phyloP scores from a whole-genome alignment of 176 grass and related monocot genomes.

The Juncus effusus region DNA sequence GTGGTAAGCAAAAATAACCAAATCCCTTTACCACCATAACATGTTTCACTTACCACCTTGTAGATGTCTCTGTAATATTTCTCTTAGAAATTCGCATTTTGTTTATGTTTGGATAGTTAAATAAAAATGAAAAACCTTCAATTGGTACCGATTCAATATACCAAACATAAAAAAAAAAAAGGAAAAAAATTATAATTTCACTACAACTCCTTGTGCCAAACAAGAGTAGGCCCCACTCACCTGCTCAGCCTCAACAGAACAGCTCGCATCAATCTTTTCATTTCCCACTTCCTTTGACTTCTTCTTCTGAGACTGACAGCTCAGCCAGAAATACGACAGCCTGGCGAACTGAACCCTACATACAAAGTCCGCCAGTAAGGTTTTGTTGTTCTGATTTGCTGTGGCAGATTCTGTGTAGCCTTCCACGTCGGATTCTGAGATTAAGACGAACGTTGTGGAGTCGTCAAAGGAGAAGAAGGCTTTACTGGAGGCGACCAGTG shows the following conservation, averaged over 20 bases:
- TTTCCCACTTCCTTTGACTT: slow-evolving; percentile 26
- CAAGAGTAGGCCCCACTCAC: slow-evolving; percentile 29
- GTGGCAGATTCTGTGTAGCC: slow-evolving; percentile 47
- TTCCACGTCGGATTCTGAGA: slow-evolving; percentile 75
- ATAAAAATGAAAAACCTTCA: slow-evolving; percentile 10
- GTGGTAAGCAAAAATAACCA: too few species aligned
- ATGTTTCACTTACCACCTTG: too few species aligned
- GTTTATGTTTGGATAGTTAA: background rate
- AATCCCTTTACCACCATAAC: too few species aligned
- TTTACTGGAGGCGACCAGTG: slow-evolving; percentile 28
- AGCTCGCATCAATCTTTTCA: slow-evolving; percentile 44
- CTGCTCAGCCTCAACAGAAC: slow-evolving; percentile 56
- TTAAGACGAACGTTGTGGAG: slow-evolving; percentile 60
- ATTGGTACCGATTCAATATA: background rate
- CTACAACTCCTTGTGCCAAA: slow-evolving; percentile 54
- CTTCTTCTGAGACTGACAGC: slow-evolving; percentile 32
- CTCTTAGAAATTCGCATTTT: too few species aligned
- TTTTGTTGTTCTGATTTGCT: slow-evolving; percentile 42
- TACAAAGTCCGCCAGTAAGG: slow-evolving; percentile 53
- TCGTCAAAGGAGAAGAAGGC: slow-evolving; percentile 66
- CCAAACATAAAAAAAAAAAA: background rate
- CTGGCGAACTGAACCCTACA: slow-evolving; percentile 60
- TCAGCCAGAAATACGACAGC: slow-evolving; percentile 67
- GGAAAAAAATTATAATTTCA: slow-evolving; percentile 40
- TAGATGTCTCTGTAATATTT: too few species aligned